phyloP scores from a whole-genome alignment of 129 eudicot species.

The Artemisia argyi region DNA sequence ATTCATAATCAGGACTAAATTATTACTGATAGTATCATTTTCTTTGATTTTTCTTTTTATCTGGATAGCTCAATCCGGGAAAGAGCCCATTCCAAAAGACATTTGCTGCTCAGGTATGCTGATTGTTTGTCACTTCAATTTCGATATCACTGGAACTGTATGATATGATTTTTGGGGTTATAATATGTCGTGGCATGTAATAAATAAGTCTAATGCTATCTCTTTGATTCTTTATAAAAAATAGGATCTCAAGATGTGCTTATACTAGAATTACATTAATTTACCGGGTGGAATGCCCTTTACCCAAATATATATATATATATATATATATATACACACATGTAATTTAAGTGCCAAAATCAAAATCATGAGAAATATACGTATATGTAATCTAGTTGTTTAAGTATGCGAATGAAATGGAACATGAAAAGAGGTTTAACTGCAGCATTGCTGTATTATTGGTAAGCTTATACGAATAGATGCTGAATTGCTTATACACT shows the following conservation, averaged over 20 bases:
- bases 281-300: no score
- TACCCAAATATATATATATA: no score
- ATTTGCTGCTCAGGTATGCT: slow-evolving; percentile 78
- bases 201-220: no score
- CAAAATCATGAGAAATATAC: no score
- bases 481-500: background rate
- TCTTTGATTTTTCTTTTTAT: slow-evolving; percentile 12
- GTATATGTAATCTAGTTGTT: background rate
- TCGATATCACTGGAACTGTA: background rate
- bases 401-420: background rate
- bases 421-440: background rate
- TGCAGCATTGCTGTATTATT: slow-evolving; percentile 10
- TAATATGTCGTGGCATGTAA: no score
- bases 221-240: no score
- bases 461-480: background rate
- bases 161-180: no score
- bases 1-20: slow-evolving; percentile 8
- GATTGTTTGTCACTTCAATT: slow-evolving; percentile 4
- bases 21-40: slow-evolving; percentile 14
- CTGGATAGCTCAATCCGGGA: slow-evolving; percentile 65
- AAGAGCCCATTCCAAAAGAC: slow-evolving; percentile 97
- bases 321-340: no score
- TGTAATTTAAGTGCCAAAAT: no score
- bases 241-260: no score
- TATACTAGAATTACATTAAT: no score